Conservation (phyloP, 2,329 filamentous ascomycete species). For the Harringtonia aguacate region DNA sequence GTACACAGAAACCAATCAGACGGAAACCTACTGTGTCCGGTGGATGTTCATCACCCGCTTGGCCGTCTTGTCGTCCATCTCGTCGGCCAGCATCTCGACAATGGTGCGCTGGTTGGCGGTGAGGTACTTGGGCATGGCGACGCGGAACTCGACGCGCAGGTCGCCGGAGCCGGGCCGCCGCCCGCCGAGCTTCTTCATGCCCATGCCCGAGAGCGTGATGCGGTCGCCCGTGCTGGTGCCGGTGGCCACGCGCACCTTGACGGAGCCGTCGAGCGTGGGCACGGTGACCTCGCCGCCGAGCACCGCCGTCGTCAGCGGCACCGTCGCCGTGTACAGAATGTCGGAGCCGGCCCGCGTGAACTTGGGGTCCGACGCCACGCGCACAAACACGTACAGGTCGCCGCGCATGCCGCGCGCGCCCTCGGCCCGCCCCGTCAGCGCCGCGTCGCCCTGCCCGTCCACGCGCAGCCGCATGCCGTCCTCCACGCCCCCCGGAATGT, state of each 20-base stretch:
- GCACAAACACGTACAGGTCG: constrained; percentile 84
- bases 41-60: constrained; percentile 84
- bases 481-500: constrained; percentile 92
- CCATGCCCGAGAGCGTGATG: constrained; percentile 80
- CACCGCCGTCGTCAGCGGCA: constrained; percentile 86
- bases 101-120: constrained; percentile 86
- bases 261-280: constrained; percentile 81
- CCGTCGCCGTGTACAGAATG: constrained; percentile 81
- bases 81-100: constrained; percentile 90
- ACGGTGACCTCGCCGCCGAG: constrained; percentile 84
- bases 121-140: constrained; percentile 90
- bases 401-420: constrained; percentile 56
- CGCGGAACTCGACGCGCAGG: constrained; percentile 86
- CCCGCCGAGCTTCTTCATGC: constrained; percentile 76
- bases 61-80: constrained; percentile 86
- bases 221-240: constrained; percentile 89
- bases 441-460: constrained; percentile 76
- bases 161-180: constrained; percentile 67
- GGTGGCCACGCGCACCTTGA: constrained; percentile 82
- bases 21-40: constrained; percentile 37
- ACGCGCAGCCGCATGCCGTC: constrained; percentile 90
- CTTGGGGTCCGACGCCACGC: constrained; percentile 79
- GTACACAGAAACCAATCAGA: no score
- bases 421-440: constrained; percentile 58
- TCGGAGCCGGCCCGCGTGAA: constrained; percentile 84